Base-by-base conservation (phyloP, 768 basidiomycete species). In the Sarcomyxa edulis region DNA sequence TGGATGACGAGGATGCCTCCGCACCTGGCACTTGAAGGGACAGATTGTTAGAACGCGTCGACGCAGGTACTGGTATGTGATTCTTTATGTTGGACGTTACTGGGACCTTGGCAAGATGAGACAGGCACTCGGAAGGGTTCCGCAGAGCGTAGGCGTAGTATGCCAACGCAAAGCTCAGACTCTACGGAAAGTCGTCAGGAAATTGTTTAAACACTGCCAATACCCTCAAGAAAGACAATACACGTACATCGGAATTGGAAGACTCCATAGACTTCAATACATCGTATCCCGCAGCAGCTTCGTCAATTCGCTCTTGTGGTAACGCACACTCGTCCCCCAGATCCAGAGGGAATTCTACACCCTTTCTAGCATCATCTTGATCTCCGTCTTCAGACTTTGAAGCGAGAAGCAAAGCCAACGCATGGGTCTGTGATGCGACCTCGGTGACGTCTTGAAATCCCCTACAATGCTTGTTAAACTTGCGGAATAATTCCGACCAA, bases 131-230 rank as follows among this genome's bases (percentile, higher is more conserved):
- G 2, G 66, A 57, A 12, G 81, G 81, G 18, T 73, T 67, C 19
- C 81, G 78, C 6, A 90, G 58, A 1, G 90, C 87, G 57, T 87
- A 90, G 3, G 81, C 78, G 51, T 85, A 84, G 58, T 89, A 90
- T 2, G 87, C 88, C 34, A 88, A 64, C 0, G 76, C 71, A 41
- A 88, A 68, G 45, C 72, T 65, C 11, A 86, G 65, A 8, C 80
- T 79, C 88, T 92, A 48, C 20, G 34, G 37, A 5, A 8, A 34
- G 23, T 33, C 28, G 42, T 47, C 26, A 48, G 38, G 39, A 37
- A 44, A 36, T 11, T 23, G 26, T 42, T 47, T 39, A 26, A 16
- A n/a, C 25, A 22, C 27, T 18, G 20, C 34, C 25, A 26, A 26
- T 35, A 25, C 38, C 26, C 21, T 3, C 19, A 24, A 21, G 16